Evolutionary conservation across 192 early-diverging fungal species (phyloP).

Genomic region (Coemansia sp.): DNA sequence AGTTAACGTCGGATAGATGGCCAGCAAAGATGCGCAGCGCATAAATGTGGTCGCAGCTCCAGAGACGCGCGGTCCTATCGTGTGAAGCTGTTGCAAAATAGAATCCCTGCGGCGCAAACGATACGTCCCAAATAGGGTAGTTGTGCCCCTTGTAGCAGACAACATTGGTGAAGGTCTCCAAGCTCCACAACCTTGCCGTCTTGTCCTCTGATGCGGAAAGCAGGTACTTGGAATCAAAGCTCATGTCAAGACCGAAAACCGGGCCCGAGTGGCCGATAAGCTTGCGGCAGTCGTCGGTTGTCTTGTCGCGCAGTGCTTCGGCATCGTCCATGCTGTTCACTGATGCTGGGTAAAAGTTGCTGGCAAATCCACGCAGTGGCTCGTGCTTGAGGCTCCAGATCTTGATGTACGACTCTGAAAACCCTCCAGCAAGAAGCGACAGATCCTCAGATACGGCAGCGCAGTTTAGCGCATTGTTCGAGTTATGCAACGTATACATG

Average conservation of each 20-base stretch:
- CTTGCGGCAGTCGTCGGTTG: slow-evolving; percentile 59
- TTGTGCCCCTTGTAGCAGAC: slow-evolving; percentile 96
- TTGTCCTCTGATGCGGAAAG: slow-evolving; percentile 91
- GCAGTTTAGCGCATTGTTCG: slow-evolving; percentile 82
- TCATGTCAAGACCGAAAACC: slow-evolving; percentile 84
- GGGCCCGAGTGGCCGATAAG: slow-evolving; percentile 91
- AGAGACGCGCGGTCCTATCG: slow-evolving; percentile 92
- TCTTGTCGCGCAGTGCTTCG: slow-evolving; percentile 61
- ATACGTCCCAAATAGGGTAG: slow-evolving; percentile 95
- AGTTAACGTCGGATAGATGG: slow-evolving; percentile 94
- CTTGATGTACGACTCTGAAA: slow-evolving; percentile 90
- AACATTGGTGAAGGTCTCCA: slow-evolving; percentile 87
- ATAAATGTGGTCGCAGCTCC: slow-evolving; percentile 96
- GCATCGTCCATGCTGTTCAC: slow-evolving; percentile 61
- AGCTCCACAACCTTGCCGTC: slow-evolving; percentile 95
- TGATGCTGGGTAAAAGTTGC: slow-evolving; percentile 59
- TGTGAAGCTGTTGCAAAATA: slow-evolving; percentile 98
- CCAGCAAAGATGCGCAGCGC: slow-evolving; percentile 97
- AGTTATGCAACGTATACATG: slow-evolving; percentile 96
- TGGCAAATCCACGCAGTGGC: slow-evolving; percentile 64
- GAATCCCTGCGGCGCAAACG: slow-evolving; percentile 84
- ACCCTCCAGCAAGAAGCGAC: slow-evolving; percentile 82
- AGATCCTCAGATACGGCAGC: slow-evolving; percentile 80
- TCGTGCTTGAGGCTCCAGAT: slow-evolving; percentile 88
- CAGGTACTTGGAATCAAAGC: slow-evolving; percentile 80